These are phyloP conservation scores for Phytophthora fragariaefolia DNA, from an alignment of 352 stramenopile species.

Conservation along the genomic window DNA sequence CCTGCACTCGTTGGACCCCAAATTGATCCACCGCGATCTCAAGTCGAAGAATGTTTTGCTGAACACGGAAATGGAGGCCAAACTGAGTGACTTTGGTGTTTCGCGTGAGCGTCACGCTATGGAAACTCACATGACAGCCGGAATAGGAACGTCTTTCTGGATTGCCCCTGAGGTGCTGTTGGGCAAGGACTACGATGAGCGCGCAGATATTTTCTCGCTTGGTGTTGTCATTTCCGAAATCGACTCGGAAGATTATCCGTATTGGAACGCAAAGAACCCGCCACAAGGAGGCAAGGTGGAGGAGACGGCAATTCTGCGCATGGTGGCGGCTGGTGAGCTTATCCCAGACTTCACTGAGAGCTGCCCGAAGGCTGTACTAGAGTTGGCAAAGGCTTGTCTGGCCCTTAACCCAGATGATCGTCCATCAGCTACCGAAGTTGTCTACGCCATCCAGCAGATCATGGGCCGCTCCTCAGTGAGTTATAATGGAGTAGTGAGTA, in stretches of 20 bases:
- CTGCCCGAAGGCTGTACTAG: conserved; percentile 52
- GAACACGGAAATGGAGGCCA: conserved; percentile 67
- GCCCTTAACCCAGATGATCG: conserved; percentile 62
- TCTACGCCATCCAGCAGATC: conserved; percentile 66
- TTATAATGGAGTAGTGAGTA: conserved; percentile 12
- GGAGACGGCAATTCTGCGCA: conserved; percentile 64
- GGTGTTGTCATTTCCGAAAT: conserved; percentile 63
- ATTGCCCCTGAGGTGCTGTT: conserved; percentile 73
- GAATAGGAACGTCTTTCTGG: conserved; percentile 77
- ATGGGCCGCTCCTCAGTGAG: conserved; percentile 32
- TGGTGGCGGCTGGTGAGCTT: conserved; percentile 65
- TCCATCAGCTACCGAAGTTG: conserved; percentile 61
- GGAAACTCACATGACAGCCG: conserved; percentile 74
- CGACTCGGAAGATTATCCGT: conserved; percentile 66
- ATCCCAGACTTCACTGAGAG: conserved; percentile 60
- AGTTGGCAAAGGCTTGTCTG: conserved; percentile 59
- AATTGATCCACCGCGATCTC: conserved; percentile 77
- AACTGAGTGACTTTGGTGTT: conserved; percentile 84
- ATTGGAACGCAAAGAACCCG: conserved; percentile 66
- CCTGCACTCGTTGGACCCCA: conserved; percentile 69
- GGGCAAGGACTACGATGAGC: conserved; percentile 62
- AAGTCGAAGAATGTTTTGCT: conserved; percentile 82
- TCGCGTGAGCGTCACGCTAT: conserved; percentile 62
- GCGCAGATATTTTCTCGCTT: conserved; percentile 62
- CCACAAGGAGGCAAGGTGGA: conserved; percentile 50